Evolutionary conservation across 352 stramenopile genomes (phyloP).

Genomic region (Pythium brassicae): DNA sequence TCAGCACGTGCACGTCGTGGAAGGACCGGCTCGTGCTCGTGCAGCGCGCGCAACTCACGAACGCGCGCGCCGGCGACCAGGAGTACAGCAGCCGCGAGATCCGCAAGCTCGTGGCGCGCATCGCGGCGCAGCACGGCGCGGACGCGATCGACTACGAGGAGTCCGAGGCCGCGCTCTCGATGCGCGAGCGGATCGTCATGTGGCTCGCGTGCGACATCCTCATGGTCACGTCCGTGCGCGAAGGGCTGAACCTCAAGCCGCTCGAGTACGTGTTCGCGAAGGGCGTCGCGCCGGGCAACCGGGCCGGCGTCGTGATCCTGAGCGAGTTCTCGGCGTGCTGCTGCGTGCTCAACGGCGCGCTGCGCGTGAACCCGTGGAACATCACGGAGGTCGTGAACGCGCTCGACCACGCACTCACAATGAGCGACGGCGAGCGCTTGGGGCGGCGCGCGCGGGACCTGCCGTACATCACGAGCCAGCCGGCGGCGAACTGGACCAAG

Average conservation of each 20-base stretch:
- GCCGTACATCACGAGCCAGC: slow-evolving; percentile 93
- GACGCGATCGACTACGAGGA: slow-evolving; percentile 87
- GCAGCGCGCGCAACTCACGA: slow-evolving; percentile 87
- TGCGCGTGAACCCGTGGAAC: slow-evolving; percentile 98
- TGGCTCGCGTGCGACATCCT: slow-evolving; percentile 95
- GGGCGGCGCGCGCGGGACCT: slow-evolving; percentile 92
- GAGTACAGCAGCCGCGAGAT: slow-evolving; percentile 86
- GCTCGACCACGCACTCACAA: slow-evolving; percentile 93
- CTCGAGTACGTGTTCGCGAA: slow-evolving; percentile 94
- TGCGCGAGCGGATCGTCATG: slow-evolving; percentile 90
- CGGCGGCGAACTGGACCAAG: slow-evolving; percentile 93
- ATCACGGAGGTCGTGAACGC: slow-evolving; percentile 89
- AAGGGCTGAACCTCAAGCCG: slow-evolving; percentile 97
- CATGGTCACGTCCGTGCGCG: slow-evolving; percentile 94
- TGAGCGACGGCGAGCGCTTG: slow-evolving; percentile 86
- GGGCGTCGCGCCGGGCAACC: slow-evolving; percentile 39
- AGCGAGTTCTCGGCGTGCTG: slow-evolving; percentile 97
- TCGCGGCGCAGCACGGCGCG: slow-evolving; percentile 61
- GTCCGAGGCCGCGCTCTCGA: slow-evolving; percentile 76
- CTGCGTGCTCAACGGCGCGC: slow-evolving; percentile 94
- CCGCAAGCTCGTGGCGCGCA: slow-evolving; percentile 72
- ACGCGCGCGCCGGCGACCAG: slow-evolving; percentile 89
- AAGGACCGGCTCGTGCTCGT: slow-evolving; percentile 95
- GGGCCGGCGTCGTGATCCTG: slow-evolving; percentile 93
- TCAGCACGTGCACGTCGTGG: slow-evolving; percentile 94